phyloP scores from a whole-genome alignment of 768 basidiomycete genomes.

The Crucibulum laeve region DNA sequence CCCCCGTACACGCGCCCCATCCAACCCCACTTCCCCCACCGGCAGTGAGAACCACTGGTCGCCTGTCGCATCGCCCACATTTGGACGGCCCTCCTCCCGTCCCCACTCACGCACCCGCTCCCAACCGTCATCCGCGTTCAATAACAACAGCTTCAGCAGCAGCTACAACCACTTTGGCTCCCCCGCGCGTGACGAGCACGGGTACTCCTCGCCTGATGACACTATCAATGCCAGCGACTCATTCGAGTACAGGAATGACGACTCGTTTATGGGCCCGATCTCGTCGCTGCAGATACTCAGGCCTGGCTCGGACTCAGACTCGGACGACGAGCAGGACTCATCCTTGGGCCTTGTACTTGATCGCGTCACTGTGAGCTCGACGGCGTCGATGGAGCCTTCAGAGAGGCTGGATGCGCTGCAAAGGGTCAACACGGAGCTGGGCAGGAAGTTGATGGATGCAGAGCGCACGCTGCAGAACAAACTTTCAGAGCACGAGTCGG shows the following conservation, averaged over 20 bases:
- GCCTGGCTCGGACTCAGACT: constrained; percentile 42
- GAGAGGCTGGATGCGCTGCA: constrained; percentile 73
- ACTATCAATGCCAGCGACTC: constrained; percentile 24
- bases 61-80: constrained; percentile 36
- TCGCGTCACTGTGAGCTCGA: constrained; percentile 54
- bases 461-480: constrained; percentile 65
- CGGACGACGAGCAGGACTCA: constrained; percentile 51
- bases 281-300: constrained; percentile 57
- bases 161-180: constrained; percentile 10
- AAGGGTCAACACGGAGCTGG: constrained; percentile 71
- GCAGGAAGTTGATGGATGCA: constrained; percentile 68
- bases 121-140: constrained; percentile 34
- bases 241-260: constrained; percentile 19
- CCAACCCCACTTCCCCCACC: constrained; percentile 63
- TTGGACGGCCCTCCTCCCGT: constrained; percentile 38
- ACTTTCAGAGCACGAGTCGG: constrained; percentile 73
- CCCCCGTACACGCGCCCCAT: constrained; percentile 61
- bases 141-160: constrained; percentile 11
- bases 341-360: constrained; percentile 58
- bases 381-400: constrained; percentile 64
- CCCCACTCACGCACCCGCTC: constrained; percentile 65
- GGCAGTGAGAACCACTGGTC: constrained; percentile 21
- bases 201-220: constrained; percentile 38
- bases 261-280: constrained; percentile 39
- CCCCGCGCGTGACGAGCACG: constrained; percentile 26